These are phyloP conservation scores for Fusarium haematococcum DNA, from an alignment of 2,329 filamentous ascomycete genomes.

Conservation along the genomic window DNA sequence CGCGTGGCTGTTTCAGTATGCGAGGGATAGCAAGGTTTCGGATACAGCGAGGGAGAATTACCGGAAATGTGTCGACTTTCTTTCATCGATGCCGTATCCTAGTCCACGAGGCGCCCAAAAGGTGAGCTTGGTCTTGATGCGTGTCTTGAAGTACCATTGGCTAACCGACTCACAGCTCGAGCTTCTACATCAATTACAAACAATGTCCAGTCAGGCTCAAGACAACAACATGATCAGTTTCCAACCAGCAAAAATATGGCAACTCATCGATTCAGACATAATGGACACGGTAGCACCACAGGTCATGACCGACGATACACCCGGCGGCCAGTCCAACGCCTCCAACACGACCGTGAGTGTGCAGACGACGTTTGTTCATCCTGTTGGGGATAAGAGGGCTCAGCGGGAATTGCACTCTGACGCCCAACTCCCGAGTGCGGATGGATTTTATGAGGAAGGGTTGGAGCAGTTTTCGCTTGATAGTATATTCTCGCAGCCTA, in stretches of 20 bases:
- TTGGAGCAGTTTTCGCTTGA: slow-evolving; percentile 33
- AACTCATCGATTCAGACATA: slow-evolving; percentile 28
- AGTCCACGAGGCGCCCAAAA: slow-evolving; percentile 23
- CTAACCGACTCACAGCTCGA: slow-evolving; percentile 1
- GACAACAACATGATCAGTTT: slow-evolving; percentile 38
- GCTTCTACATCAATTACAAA: slow-evolving; percentile 23
- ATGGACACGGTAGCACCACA: slow-evolving; percentile 29
- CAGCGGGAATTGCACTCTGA: not conserved
- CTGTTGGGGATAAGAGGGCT: slow-evolving; percentile 8
- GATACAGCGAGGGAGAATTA: slow-evolving; percentile 33
- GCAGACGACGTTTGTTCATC: slow-evolving; percentile 32
- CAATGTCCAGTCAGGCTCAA: slow-evolving; percentile 31
- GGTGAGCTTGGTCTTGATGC: not conserved
- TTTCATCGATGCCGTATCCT: slow-evolving; percentile 32
- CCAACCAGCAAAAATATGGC: slow-evolving; percentile 33
- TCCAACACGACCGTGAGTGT: slow-evolving; percentile 28
- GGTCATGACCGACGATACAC: slow-evolving; percentile 1
- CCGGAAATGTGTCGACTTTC: slow-evolving; percentile 23
- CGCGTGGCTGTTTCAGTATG: slow-evolving; percentile 41
- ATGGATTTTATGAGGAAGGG: slow-evolving; percentile 23
- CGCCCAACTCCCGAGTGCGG: not conserved
- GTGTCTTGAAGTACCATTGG: accelerated
- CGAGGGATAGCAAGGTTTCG: slow-evolving; percentile 29
- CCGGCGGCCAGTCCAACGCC: slow-evolving; percentile 10
- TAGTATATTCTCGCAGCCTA: slow-evolving; percentile 36